Base-by-base conservation (phyloP, 345 rosid genomes). In the Linum usitatissimum region DNA sequence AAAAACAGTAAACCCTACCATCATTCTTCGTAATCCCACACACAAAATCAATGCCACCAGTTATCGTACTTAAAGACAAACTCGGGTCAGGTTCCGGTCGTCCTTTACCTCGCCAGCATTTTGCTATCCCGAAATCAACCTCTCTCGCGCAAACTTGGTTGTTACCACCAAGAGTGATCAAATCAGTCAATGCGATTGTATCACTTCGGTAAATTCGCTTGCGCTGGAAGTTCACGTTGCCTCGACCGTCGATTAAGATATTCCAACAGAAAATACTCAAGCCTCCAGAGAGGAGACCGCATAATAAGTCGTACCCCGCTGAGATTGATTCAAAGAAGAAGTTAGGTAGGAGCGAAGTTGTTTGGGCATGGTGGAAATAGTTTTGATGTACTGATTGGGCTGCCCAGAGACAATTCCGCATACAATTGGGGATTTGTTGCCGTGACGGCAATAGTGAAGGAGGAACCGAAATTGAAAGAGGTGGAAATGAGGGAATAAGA, bases 101-200 rank as follows among this genome's bases (percentile, higher is more conserved):
- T 9, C 19, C 57, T 20, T 48, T 60, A 21, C 82, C 87, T 76
- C 91, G 76, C 86, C 86, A 83, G 71, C 91, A 85, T 62, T 63
- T 72, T 19, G 74, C 79, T 0, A 63, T 30, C 2, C 80, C 80
- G 30, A 79, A 71, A 57, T 42, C 57, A 64, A 76, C 75, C 61
- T 77, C 84, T 66, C 70, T 72, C 4, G 84, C 84, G 42, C 87
- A 83, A 34, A 81, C 86, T 38, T 83, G 86, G 59, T 77, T 71
- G 61, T 67, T 80, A 5, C 38, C 8, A 4, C 86, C 86, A 6
- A 85, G 87, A 0, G 79, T 23, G 28, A 23, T 49, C 18, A 83
- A 60, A 71, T 73, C 80, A 6, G 78, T 71, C 67, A 85, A 72
- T 13, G 34, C 54, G 19, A 63, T 65, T 1, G 62, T 63, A 13